Conservation (phyloP, 345 rosid species). For the Brassica nigra region DNA sequence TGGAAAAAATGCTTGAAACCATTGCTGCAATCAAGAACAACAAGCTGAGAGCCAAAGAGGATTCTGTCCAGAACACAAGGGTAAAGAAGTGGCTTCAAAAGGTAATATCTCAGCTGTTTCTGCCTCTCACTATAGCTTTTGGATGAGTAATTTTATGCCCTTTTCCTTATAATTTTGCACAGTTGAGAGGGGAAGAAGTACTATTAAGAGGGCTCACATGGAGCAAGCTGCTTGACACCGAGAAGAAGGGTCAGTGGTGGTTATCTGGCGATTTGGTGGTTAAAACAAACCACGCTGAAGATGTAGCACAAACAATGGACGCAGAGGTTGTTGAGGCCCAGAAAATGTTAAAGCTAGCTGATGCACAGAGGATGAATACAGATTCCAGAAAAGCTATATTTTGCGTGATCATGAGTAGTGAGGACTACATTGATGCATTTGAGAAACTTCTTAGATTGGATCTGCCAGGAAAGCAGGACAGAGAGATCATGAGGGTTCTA, state of each 20-base stretch:
- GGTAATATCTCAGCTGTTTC: constrained; percentile 45
- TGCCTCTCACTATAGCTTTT: not conserved
- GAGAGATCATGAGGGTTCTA: constrained; percentile 90
- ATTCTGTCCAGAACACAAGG: constrained; percentile 61
- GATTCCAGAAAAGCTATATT: constrained; percentile 89
- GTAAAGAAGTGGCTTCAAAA: constrained; percentile 96
- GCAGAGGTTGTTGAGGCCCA: constrained; percentile 80
- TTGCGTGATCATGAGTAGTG: constrained; percentile 92
- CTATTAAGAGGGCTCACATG: constrained; percentile 77
- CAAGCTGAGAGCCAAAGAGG: constrained; percentile 76
- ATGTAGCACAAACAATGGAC: constrained; percentile 82
- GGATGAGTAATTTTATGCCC: not conserved
- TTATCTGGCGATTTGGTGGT: constrained; percentile 56
- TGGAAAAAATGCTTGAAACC: constrained; percentile 96
- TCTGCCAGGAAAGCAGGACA: constrained; percentile 87
- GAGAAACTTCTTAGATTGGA: constrained; percentile 86
- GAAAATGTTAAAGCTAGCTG: constrained; percentile 91
- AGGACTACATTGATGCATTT: constrained; percentile 87
- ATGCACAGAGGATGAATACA: constrained; percentile 90
- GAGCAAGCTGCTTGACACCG: constrained; percentile 86
- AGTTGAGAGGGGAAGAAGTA: constrained; percentile 74
- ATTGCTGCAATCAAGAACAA: constrained; percentile 91
- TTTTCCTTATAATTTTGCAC: constrained; percentile 16
- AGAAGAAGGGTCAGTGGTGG: constrained; percentile 99
- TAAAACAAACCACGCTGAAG: constrained; percentile 49